These are phyloP conservation scores for Sclerotiophoma versabilis DNA, from an alignment of 2,329 filamentous ascomycete genomes.

Conservation along the genomic window DNA sequence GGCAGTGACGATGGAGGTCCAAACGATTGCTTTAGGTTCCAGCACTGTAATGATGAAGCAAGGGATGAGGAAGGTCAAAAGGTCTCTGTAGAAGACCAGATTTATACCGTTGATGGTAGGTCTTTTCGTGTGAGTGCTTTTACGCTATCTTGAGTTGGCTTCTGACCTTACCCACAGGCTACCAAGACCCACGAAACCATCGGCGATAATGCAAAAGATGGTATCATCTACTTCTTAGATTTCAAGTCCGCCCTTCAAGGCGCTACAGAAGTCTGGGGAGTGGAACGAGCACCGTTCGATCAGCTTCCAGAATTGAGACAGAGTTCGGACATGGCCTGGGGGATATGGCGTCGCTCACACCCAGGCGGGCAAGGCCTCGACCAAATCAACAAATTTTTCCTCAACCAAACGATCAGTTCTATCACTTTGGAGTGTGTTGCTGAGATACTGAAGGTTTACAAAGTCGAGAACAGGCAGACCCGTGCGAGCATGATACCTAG, in stretches of 20 bases:
- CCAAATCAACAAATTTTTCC: not conserved
- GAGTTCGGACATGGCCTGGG: slow-evolving; percentile 1
- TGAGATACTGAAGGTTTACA: not conserved
- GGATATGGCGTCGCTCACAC: not conserved
- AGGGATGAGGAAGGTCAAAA: not conserved
- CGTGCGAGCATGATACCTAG: not conserved
- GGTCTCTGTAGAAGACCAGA: not conserved
- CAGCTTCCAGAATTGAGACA: not conserved
- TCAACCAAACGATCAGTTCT: not conserved
- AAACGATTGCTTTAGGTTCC: not conserved
- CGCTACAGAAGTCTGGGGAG: not conserved
- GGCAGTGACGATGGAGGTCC: not conserved
- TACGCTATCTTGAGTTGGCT: not conserved
- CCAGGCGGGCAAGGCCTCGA: not conserved
- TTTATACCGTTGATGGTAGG: not conserved
- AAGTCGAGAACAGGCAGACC: not conserved
- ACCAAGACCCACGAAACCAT: not conserved
- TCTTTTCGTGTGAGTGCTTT: not conserved
- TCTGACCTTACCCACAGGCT: not conserved
- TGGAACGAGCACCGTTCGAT: not conserved
- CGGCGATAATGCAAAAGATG: not conserved
- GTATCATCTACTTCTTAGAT: not conserved
- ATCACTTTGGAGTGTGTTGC: not conserved
- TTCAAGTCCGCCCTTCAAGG: not conserved
- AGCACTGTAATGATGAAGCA: not conserved